Conservation (phyloP, 805 yeast species). For the Zygosaccharomyces gambellarensis region DNA sequence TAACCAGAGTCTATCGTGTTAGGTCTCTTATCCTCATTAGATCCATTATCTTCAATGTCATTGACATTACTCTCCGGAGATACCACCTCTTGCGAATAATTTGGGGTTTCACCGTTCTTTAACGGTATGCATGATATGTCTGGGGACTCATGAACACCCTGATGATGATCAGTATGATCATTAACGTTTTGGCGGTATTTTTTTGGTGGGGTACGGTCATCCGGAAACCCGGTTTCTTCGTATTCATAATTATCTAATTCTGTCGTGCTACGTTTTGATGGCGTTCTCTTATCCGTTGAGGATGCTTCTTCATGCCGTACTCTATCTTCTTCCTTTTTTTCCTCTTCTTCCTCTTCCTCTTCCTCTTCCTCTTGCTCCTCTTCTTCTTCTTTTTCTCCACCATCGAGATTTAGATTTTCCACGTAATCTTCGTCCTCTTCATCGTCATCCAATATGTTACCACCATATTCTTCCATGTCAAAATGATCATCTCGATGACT, state of each 20-base stretch:
- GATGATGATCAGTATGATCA: background rate
- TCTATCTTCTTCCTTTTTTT: conserved; percentile 7
- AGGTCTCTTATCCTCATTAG: conserved; percentile 15
- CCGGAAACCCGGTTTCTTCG: conserved; percentile 8
- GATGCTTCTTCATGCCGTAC: conserved; percentile 1
- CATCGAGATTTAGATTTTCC: conserved; percentile 7
- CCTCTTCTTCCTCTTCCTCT: conserved; percentile 7
- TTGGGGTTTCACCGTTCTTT: conserved; percentile 8
- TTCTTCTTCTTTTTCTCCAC: conserved; percentile 5
- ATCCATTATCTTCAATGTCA: background rate
- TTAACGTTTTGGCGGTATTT: conserved; percentile 14
- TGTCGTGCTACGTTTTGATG: conserved; percentile 27
- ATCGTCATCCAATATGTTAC: conserved; percentile 12
- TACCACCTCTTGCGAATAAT: conserved; percentile 9
- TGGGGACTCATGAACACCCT: conserved; percentile 8
- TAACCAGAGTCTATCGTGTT: conserved; percentile 10
- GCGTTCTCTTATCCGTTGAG: conserved; percentile 6
- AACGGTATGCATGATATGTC: background rate
- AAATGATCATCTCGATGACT: conserved; percentile 14
- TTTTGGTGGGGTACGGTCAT: conserved; percentile 24
- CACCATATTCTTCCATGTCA: conserved; percentile 21
- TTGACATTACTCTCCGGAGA: conserved; percentile 13
- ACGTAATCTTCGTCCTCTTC: conserved; percentile 17
- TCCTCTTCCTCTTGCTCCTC: conserved; percentile 7
- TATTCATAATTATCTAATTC: conserved; percentile 31